Percentiles rank a stretch among this genome's conserved stretches.
These are phyloP conservation scores for Aspergillus egyptiacus DNA, from an alignment of 495 filamentous ascomycete species.

Conservation along the genomic window DNA sequence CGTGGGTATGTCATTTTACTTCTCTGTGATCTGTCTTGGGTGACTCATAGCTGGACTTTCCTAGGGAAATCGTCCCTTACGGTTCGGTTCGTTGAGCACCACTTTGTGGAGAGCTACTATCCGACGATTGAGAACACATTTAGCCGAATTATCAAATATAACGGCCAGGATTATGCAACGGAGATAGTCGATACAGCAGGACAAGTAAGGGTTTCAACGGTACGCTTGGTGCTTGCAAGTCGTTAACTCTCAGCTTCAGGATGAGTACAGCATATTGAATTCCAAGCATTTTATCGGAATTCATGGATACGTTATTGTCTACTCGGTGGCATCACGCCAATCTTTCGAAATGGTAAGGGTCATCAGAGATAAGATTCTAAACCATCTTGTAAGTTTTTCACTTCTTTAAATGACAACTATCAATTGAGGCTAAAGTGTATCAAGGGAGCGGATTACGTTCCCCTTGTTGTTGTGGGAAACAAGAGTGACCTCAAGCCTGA, in stretches of 20 bases:
- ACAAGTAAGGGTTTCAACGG: conserved; percentile 56
- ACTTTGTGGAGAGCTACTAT: conserved; percentile 98
- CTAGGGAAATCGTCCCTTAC: conserved; percentile 96
- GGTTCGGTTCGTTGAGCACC: conserved; percentile 94
- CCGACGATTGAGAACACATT: conserved; percentile 99
- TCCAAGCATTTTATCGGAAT: conserved; percentile 99
- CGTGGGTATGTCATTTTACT: conserved; percentile 61
- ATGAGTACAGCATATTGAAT: conserved; percentile 97
- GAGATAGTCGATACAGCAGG: conserved; percentile 99
- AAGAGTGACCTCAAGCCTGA: conserved; percentile 91
- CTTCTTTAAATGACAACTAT: background rate
- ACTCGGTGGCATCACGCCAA: conserved; percentile 85
- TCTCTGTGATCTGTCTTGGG: background rate
- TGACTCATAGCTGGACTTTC: conserved; percentile 6
- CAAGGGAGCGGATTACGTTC: conserved; percentile 87
- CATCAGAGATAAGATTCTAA: conserved; percentile 94
- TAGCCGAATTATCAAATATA: conserved; percentile 85
- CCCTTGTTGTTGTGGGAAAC: conserved; percentile 92
- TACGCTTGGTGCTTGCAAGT: conserved; percentile 11
- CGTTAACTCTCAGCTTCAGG: conserved; percentile 46
- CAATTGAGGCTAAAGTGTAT: background rate
- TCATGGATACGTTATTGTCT: conserved; percentile 98
- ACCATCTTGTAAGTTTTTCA: conserved; percentile 68
- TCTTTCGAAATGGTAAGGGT: conserved; percentile 96
- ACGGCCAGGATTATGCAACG: conserved; percentile 87